Evolutionary conservation across 2,329 filamentous ascomycete species (phyloP).

Genomic region (Ophioceras dolichostomum): DNA sequence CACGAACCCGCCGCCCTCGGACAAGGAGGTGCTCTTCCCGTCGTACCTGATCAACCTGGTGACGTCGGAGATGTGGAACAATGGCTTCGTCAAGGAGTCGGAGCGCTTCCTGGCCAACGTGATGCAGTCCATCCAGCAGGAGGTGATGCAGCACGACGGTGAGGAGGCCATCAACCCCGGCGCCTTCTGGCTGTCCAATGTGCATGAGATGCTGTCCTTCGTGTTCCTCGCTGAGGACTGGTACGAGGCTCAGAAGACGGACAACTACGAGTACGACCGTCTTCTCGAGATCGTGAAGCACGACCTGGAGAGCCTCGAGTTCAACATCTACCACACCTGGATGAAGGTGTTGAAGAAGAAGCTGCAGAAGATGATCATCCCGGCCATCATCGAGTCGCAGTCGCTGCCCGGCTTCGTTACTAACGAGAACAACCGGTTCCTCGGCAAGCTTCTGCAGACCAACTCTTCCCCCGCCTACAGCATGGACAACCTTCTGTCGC

Average conservation of each 20-base stretch:
- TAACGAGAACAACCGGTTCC: slow-evolving; percentile 95
- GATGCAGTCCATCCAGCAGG: slow-evolving; percentile 98
- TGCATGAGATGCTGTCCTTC: slow-evolving; percentile 99
- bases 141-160: slow-evolving; percentile 97
- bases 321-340: slow-evolving; percentile 99
- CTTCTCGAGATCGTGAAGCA: slow-evolving; percentile 98
- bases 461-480: slow-evolving; percentile 92
- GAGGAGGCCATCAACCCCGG: slow-evolving; percentile 96
- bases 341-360: slow-evolving; percentile 99
- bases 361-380: slow-evolving; percentile 98
- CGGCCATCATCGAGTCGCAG: slow-evolving; percentile 97
- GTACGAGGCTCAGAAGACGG: slow-evolving; percentile 98
- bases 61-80: slow-evolving; percentile 99
- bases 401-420: slow-evolving; percentile 97
- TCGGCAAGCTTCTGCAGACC: slow-evolving; percentile 87
- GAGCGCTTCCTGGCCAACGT: slow-evolving; percentile 98
- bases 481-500: slow-evolving; percentile 95
- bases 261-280: slow-evolving; percentile 98
- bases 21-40: slow-evolving; percentile 98
- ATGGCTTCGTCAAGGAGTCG: slow-evolving; percentile 98
- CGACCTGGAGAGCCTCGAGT: slow-evolving; percentile 93
- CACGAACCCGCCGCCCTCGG: slow-evolving; percentile 77
- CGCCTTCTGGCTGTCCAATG: slow-evolving; percentile 97
- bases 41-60: slow-evolving; percentile 98
- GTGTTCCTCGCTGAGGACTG: slow-evolving; percentile 98